Base-by-base conservation (phyloP, 1,284 basidiomycete species). In the Melampsora americana region DNA sequence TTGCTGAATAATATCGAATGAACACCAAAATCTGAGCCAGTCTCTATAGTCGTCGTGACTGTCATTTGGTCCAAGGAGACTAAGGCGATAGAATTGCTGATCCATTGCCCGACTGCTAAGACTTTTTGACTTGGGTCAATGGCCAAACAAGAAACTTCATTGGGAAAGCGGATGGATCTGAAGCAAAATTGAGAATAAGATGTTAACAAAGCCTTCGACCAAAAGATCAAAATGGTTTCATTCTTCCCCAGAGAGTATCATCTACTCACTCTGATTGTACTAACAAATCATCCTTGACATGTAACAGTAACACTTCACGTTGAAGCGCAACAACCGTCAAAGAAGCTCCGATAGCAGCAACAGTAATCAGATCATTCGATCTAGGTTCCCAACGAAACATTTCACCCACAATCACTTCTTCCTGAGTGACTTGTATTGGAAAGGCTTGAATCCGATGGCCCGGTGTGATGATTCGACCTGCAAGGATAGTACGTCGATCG, bases 101-200 rank as follows among this genome's bases (percentile, higher is more conserved):
- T 53, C 70, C 70, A 72, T 72, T 72, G 42, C 28, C 32, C 61
- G n/a, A 62, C 70, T 23, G 70, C 70, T 0, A 72, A 30, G 20
- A 72, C 39, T 1, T 64, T 50, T 64, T 65, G 46, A 44, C 18
- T 53, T 20, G 42, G 61, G 46, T 72, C 70, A 26, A 72, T 65
- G 23, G 70, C 70, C 44, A 72, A 72, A 26, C 44, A 53, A 44
- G 70, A 72, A 32, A 72, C 42, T n/a, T 72, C 70, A 48, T 72
- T 46, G 9, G 12, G 20, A 28, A 72, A 72, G 42, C 32, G 28
- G 56, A n/a, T 61, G 12, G 69, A 44, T 42, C 69, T 70, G 61
- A 28, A 20, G 14, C 32, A 4, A 16, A 18, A 62, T 62, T 6
- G 32, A 44, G 32, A 6, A 26, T 30, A 42, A 18, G n/a, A 20